Evolutionary conservation across 1,284 basidiomycete genomes (phyloP), one percentile per base, ranked within the genome.

Genomic region (Malassezia sp.): DNA sequence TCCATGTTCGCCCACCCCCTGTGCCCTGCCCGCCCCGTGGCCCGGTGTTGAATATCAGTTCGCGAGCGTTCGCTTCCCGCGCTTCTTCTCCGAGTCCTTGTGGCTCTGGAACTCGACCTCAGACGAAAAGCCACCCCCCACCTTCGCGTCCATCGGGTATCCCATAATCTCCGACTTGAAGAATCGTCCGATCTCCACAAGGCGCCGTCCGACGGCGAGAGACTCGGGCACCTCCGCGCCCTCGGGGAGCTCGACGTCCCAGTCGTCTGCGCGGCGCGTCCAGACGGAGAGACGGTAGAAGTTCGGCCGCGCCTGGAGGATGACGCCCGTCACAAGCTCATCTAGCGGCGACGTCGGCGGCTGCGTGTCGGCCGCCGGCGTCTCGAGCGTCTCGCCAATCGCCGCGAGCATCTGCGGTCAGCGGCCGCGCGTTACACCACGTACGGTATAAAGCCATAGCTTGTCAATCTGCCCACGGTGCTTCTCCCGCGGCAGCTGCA

Each of bases 271-370:
- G 22, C 61, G 60, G 39, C 90, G 79, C 37, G 91, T 96, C 91
- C 91, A 96, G 75, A 97, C 89, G 49, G 87, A 87, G 61, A 97
- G 74, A 42, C 91, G 84, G 76, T 89, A 97, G 72, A 96, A 96
- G 70, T 88, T 85, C 45, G 87, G 85, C 52, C 91, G 82, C 37
- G 85, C 83, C 12, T 85, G 89, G 46, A 96, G 82, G 65, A 97
- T 93, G 38, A 97, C 90, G 46, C 91, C 67, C 0, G 65, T 67
- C 22, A 70, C 52, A 24, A 68, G 41, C 38, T 67, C 65, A 28
- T 64, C 56, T 22, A 56, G 47, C 3, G 42, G 34, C 15, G 54
- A 50, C 24, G 18, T 18, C 4, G 63, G 56, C n/a, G 56, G 48
- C 14, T 46, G 40, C 15, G 56, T 55, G 20, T 58, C 37, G 9